These are phyloP conservation scores for Candida ortonii DNA, from an alignment of 805 yeast genomes.

Conservation along the genomic window DNA sequence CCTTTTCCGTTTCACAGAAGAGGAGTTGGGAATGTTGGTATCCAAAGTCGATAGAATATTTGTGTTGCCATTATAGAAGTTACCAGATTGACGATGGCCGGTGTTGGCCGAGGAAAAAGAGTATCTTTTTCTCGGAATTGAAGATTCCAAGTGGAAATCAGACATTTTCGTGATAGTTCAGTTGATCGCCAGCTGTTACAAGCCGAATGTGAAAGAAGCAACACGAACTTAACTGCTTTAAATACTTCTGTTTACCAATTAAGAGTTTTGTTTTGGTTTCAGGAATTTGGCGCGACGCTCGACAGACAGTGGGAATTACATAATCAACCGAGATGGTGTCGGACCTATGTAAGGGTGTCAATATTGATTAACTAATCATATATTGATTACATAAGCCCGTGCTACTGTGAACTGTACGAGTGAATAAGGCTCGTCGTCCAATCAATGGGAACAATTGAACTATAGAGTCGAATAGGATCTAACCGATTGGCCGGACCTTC, in stretches of 20 bases:
- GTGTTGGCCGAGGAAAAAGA: conserved; percentile 16
- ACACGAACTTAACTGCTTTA: not conserved
- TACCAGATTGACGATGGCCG: conserved; percentile 15
- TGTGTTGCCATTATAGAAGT: conserved; percentile 16
- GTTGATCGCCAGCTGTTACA: not conserved
- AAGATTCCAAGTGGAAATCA: conserved; percentile 20
- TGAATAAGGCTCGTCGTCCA: too few relatives aligned
- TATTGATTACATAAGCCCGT: too few relatives aligned
- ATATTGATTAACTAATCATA: too few relatives aligned
- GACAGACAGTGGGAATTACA: too few relatives aligned
- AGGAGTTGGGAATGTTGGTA: conserved; percentile 15
- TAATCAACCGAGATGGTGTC: not conserved
- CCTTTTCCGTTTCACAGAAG: conserved; percentile 26
- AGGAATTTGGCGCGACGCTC: conserved; percentile 1
- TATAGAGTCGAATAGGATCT: too few relatives aligned
- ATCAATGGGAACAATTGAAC: too few relatives aligned
- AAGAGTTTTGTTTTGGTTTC: conserved; percentile 9
- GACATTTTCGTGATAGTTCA: conserved; percentile 12
- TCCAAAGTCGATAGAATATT: conserved; percentile 20
- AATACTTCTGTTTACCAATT: conserved; percentile 6
- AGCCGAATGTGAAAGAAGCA: not conserved
- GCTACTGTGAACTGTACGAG: too few relatives aligned
- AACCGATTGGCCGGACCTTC: too few relatives aligned
- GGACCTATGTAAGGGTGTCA: too few relatives aligned
- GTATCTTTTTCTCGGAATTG: conserved; percentile 22